Percentiles rank a stretch among this genome's conserved stretches.
Evolutionary conservation across 768 basidiomycete genomes (phyloP).

Genomic region (Trametes villosa): DNA sequence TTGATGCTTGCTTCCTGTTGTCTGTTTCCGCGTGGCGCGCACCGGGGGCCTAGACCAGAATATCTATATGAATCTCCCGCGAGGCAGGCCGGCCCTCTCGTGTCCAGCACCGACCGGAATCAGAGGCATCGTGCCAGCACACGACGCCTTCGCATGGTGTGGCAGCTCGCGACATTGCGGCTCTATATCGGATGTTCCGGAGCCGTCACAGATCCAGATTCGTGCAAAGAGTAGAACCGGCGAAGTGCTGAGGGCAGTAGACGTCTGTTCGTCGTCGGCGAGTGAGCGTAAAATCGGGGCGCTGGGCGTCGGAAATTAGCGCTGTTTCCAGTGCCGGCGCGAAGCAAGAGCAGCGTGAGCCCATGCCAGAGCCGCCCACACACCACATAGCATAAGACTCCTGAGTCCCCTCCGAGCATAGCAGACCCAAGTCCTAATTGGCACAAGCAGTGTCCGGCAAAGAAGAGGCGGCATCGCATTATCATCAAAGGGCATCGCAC

Average conservation of each 20-base stretch:
- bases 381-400: slow-evolving; percentile 7
- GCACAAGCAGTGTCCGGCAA: slow-evolving; percentile 1
- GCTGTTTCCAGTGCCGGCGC: slow-evolving; percentile 15
- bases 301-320: slow-evolving; percentile 21
- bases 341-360: neutral
- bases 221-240: slow-evolving; percentile 14
- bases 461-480: slow-evolving; percentile 13
- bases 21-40: slow-evolving; percentile 20
- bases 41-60: slow-evolving; percentile 9
- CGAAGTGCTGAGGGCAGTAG: slow-evolving; percentile 1
- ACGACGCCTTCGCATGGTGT: slow-evolving; percentile 17
- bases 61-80: slow-evolving; percentile 9
- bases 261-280: slow-evolving; percentile 3
- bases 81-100: neutral
- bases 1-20: slow-evolving; percentile 15
- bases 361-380: slow-evolving; percentile 1
- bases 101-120: neutral
- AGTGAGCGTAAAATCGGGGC: slow-evolving; percentile 1
- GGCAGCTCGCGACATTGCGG: neutral
- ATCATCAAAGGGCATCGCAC: slow-evolving; percentile 13
- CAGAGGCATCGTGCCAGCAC: slow-evolving; percentile 11
- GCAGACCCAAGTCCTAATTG: slow-evolving; percentile 6
- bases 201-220: slow-evolving; percentile 9
- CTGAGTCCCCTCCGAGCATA: slow-evolving; percentile 4
- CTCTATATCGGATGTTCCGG: slow-evolving; percentile 4